Evolutionary conservation across 352 stramenopile genomes (phyloP), one percentile per base, ranked within the genome.

Genomic region (Globisporangium echinulatum): DNA sequence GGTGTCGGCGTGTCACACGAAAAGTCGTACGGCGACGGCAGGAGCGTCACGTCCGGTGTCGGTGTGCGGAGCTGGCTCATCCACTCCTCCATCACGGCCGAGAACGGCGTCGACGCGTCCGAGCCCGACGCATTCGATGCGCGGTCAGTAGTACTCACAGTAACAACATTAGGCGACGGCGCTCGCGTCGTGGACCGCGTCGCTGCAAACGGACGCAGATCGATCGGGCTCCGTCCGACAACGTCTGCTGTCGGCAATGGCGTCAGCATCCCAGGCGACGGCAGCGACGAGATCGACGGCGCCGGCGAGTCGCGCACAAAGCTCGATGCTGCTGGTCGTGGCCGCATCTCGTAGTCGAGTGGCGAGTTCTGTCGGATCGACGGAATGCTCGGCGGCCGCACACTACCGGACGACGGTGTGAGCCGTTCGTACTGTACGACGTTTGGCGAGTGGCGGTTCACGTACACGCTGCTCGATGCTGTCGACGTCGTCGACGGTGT

Each of bases 1-100:
- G 83, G 83, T 9, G 83, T 93, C 15, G 83, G 83, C 13, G 70
- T 87, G 66, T 80, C 79, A 61, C 83, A 83, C 55, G 85, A 85
- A 62, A 90, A 93, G 62, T 91, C 83, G 48, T 69, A 93, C 1
- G 83, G 83, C 54, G 83, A 93, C 44, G 83, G 83, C 43, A 91
- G 62, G 48, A 90, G 75, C 64, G 79, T 87, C 52, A 93, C 83
- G 38, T 93, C 81, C 0, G 83, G 83, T 47, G 83, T 93, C 15
- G 83, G 83, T 19, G 83, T 91, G 37, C 79, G 74, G 58, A 88
- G 56, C 54, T 91, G 79, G 50, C 70, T 89, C 77, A 91, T 91
- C 81, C 81, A 91, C 61, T 91, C 81, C 49, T 79, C 81, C 81
- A 91, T 91, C 36, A 91, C 77, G 0, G 63, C 61, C 0, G 79